Conservation (phyloP, 2,329 filamentous ascomycete species). For the Aspergillus calidoustus region DNA sequence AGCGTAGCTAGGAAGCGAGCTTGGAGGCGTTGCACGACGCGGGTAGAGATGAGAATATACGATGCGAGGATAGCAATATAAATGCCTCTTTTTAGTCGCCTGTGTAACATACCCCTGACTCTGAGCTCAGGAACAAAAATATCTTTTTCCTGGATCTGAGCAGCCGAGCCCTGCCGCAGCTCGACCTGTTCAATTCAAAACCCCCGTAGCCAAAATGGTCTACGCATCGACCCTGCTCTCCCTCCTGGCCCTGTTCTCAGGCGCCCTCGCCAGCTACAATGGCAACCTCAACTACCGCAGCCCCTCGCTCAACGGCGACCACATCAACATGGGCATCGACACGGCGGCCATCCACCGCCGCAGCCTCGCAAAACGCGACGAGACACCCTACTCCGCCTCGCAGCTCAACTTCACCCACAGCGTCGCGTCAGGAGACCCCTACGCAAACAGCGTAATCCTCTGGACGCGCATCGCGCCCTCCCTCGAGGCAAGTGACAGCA, state of each 20-base stretch:
- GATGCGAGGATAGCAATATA: not conserved
- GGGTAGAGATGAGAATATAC: not conserved
- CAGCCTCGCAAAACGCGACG: slow-evolving; percentile 62
- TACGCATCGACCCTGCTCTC: slow-evolving; percentile 16
- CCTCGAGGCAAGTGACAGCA: slow-evolving; percentile 53
- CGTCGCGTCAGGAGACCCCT: slow-evolving; percentile 55
- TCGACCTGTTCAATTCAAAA: not conserved
- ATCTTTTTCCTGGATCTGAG: not conserved
- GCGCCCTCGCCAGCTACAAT: slow-evolving; percentile 31
- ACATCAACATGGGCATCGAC: slow-evolving; percentile 59
- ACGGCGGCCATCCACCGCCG: slow-evolving; percentile 58
- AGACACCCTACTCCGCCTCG: slow-evolving; percentile 49
- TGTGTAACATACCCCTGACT: not conserved
- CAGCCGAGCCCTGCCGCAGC: too few species aligned
- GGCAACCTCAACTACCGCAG: slow-evolving; percentile 70
- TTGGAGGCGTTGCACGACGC: not conserved
- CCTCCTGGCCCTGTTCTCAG: slow-evolving; percentile 24
- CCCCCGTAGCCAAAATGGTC: slow-evolving; percentile 9
- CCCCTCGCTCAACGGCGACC: slow-evolving; percentile 61
- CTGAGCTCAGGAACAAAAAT: not conserved
- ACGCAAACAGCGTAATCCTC: slow-evolving; percentile 48
- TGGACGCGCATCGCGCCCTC: slow-evolving; percentile 51
- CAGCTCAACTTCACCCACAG: slow-evolving; percentile 69
- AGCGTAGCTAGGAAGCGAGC: not conserved
- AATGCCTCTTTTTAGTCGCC: not conserved